Base-by-base conservation (phyloP, 2,329 filamentous ascomycete genomes). In the Didymella keratinophila region DNA sequence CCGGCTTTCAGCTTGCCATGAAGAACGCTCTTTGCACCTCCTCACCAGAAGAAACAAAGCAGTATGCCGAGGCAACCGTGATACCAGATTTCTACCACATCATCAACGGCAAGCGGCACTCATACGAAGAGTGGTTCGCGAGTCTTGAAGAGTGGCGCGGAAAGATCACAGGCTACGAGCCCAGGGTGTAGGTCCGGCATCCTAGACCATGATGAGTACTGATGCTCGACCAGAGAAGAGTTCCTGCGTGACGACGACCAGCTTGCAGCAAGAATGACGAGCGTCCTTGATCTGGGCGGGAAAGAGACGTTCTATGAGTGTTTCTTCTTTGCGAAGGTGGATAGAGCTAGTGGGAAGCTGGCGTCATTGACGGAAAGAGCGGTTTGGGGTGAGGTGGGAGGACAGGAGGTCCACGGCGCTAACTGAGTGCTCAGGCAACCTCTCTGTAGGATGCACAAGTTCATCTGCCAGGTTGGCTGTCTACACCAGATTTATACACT, bases 101-200 rank as follows among this genome's bases (percentile, higher is more conserved):
- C 47, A 28, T 28, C 23, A 50, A 50, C n/a, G 47, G 47, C 11
- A 42, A 42, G 27, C 47, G 47, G 1, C 12, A n/a, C 20, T 14
- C 14, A 16, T 50, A 41, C 23, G 47, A 50, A 2, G 47, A 20
- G 12, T 41, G 36, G 47, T 30, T 50, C n/a, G 23, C 16, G 12
- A 41, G 47, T 25, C 36, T 50, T 4, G 36, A 50, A 25, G 10
- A 12, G 10, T 41, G 47, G 47, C 34, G 36, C 10, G 47, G 34
- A 2, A 50, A 50, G 36, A 50, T 50, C 8, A 50, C 36, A 9
- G 47, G 16, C 8, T 47, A 47, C 3, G 45, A 47, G 16, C 45
- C 45, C 11, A 25, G n/a, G 2, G 45, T 47, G 45, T 36, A 20
- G 23, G 30, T 47, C 8, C 14, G 11, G 23, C 7, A 28, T 7